Evolutionary conservation across 495 filamentous ascomycete genomes (phyloP).

Genomic region (Talaromyces trachyspermus): DNA sequence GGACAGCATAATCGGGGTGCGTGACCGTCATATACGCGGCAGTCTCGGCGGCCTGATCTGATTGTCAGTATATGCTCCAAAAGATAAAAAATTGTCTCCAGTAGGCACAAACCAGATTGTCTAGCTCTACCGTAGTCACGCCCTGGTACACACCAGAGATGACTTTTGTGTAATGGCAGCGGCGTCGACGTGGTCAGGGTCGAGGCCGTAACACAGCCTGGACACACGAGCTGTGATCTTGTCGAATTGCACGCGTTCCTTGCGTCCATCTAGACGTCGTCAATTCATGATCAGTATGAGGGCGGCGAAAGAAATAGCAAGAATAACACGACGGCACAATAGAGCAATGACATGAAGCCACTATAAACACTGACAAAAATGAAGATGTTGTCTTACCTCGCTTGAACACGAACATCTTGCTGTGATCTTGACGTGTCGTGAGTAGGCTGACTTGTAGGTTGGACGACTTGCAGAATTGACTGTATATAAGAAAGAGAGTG

Average conservation of each 20-base stretch:
- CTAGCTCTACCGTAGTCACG: slow-evolving; percentile 89
- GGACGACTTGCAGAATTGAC: background rate
- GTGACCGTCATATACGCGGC: slow-evolving; percentile 99
- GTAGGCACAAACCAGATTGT: slow-evolving; percentile 72
- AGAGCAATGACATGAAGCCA: background rate
- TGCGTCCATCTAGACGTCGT: slow-evolving; percentile 74
- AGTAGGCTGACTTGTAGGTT: background rate
- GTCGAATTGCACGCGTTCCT: slow-evolving; percentile 99
- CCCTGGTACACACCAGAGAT: slow-evolving; percentile 99
- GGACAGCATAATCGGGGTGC: slow-evolving; percentile 97
- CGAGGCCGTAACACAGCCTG: slow-evolving; percentile 91
- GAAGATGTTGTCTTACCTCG: background rate
- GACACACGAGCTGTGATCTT: slow-evolving; percentile 99
- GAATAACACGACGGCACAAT: background rate
- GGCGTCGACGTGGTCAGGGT: slow-evolving; percentile 93
- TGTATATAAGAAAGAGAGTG: background rate
- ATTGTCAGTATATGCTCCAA: background rate
- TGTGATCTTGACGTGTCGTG: slow-evolving; percentile 4
- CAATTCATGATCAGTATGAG: slow-evolving; percentile 7
- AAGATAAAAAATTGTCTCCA: background rate
- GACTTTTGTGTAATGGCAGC: slow-evolving; percentile 96
- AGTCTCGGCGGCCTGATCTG: slow-evolving; percentile 82
- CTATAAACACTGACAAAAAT: background rate
- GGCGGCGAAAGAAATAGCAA: slow-evolving; percentile 20
- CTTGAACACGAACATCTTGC: slow-evolving; percentile 5